These are phyloP conservation scores for Dianthus caryophyllus DNA, from an alignment of 148 eudicot genomes.

Conservation along the genomic window DNA sequence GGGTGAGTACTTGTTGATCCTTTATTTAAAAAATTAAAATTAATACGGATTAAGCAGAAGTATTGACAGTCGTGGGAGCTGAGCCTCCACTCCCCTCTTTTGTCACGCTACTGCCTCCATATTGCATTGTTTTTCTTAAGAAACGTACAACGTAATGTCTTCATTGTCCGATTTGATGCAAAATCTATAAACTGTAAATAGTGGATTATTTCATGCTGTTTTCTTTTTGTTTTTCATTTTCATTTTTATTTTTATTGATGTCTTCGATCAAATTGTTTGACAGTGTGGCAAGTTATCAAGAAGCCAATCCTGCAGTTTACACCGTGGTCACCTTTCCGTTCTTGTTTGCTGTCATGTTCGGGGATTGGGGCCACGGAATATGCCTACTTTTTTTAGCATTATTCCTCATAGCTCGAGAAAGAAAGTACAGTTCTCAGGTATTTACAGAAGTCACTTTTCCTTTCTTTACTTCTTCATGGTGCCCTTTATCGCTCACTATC, in stretches of 20 bases:
- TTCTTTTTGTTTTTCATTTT: too few species aligned
- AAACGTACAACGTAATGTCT: too few species aligned
- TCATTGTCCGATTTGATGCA: too few species aligned
- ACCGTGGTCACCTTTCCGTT: slow-evolving; percentile 91
- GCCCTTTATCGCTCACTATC: background rate
- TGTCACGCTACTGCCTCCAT: background rate
- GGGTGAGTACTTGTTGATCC: slow-evolving; percentile 52
- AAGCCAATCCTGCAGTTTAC: slow-evolving; percentile 97
- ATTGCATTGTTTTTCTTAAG: too few species aligned
- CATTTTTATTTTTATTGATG: slow-evolving; percentile 2
- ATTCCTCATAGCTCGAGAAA: slow-evolving; percentile 80
- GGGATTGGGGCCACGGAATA: slow-evolving; percentile 99
- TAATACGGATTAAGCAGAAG: background rate
- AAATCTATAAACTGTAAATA: background rate
- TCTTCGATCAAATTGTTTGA: slow-evolving; percentile 19
- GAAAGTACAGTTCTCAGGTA: slow-evolving; percentile 82
- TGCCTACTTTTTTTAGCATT: slow-evolving; percentile 87
- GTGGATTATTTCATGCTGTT: background rate
- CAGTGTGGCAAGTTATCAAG: slow-evolving; percentile 97
- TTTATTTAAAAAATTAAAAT: slow-evolving; percentile 1
- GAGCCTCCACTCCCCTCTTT: background rate
- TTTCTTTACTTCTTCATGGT: background rate
- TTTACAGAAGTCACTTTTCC: slow-evolving; percentile 9
- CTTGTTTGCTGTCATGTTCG: slow-evolving; percentile 99
- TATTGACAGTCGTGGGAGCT: background rate